Conservation (phyloP, 371 early-diverging fungal genomes). For the Umbelopsis sp. region DNA sequence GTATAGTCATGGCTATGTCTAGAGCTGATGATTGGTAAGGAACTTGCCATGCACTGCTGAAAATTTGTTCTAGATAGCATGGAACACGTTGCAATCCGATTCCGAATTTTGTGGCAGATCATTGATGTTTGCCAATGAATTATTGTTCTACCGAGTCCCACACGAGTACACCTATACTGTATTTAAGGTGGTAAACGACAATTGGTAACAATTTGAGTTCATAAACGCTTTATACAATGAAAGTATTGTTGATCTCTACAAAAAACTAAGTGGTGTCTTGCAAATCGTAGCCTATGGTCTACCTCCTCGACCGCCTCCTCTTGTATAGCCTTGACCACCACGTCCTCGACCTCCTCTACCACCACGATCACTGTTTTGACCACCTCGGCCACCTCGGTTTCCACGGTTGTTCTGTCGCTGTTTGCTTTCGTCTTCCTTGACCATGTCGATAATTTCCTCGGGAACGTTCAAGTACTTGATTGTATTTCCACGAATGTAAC, state of each 20-base stretch:
- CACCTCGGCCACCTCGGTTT: constrained; percentile 61
- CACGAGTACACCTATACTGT: too few species aligned
- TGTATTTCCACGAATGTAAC: constrained; percentile 91
- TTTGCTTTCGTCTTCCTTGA: constrained; percentile 71
- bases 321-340: constrained; percentile 44
- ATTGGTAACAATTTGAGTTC: too few species aligned
- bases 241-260: constrained; percentile 15
- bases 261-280: not conserved
- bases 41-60: too few species aligned
- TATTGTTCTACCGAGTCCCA: too few species aligned
- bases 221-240: constrained; percentile 11
- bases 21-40: too few species aligned
- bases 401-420: constrained; percentile 52
- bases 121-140: too few species aligned
- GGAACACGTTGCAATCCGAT: too few species aligned
- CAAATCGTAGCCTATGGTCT: not conserved
- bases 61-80: too few species aligned
- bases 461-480: constrained; percentile 95
- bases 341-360: constrained; percentile 52
- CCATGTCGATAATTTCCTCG: constrained; percentile 91
- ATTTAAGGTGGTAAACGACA: too few species aligned
- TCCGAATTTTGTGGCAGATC: too few species aligned
- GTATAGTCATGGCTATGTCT: not conserved
- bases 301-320: constrained; percentile 35
- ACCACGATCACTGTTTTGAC: constrained; percentile 43